These are phyloP conservation scores for Alternaria conjuncta DNA, from an alignment of 2,329 filamentous ascomycete genomes.

Conservation along the genomic window DNA sequence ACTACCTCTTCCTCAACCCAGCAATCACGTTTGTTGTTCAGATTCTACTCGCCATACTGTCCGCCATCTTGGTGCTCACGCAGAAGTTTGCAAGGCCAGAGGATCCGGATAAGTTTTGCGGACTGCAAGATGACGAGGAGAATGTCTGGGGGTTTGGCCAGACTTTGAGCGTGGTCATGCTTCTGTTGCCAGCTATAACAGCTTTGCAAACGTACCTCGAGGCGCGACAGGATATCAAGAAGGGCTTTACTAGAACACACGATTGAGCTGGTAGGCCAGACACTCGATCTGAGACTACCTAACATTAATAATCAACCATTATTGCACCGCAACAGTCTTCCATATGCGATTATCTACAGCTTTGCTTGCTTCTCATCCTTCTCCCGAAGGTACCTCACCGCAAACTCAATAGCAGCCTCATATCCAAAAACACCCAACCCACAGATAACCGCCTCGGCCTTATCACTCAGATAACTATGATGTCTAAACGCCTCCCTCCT, in stretches of 20 bases:
- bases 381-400: conserved; percentile 36
- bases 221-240: conserved; percentile 31
- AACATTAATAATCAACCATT: neutral
- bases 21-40: conserved; percentile 36
- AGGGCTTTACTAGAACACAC: conserved; percentile 1
- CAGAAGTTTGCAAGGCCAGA: conserved; percentile 37
- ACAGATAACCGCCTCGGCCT: conserved; percentile 75
- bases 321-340: neutral
- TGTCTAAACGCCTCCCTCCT: conserved; percentile 71
- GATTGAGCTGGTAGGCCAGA: neutral
- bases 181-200: conserved; percentile 34
- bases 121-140: conserved; percentile 31
- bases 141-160: conserved; percentile 42
- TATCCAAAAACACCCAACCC: conserved; percentile 63
- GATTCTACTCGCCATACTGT: conserved; percentile 32
- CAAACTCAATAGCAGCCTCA: conserved; percentile 54
- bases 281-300: neutral
- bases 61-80: conserved; percentile 29
- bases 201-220: conserved; percentile 38
- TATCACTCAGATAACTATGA: conserved; percentile 76
- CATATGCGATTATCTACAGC: neutral
- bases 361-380: neutral
- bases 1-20: conserved; percentile 36
- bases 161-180: conserved; percentile 40
- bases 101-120: conserved; percentile 26